Base-by-base conservation (phyloP, 768 basidiomycete genomes). In the Pleurotus platypus region DNA sequence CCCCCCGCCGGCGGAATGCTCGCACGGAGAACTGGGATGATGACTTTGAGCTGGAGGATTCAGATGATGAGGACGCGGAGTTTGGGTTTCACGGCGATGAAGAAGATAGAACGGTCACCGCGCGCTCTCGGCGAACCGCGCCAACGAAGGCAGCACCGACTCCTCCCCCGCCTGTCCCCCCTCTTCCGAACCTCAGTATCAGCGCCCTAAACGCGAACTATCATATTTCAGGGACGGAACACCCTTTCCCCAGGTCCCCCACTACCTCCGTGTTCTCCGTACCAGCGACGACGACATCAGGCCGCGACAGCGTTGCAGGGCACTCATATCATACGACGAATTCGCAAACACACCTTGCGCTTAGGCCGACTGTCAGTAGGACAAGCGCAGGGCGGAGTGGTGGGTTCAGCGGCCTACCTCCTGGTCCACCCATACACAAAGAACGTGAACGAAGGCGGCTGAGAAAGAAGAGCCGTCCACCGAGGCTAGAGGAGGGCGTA, bases 381-480 rank as follows among this genome's bases (percentile, higher is more conserved):
- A 56, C 60, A 12, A 66, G 69, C 16, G 67, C 69, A 11, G 65
- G 48, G 20, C 70, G 73, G 38, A 77, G 74, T 7, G 51, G 35
- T n/a, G 30, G 51, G 22, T 75, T 84, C 1, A 77, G 75, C 0
- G 73, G 76, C 43, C 71, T 84, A 2, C 85, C 88, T 12, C 81
- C 86, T 1, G 82, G 82, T 56, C 83, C 87, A 9, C 84, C 86
- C 2, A 75, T 82, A 2, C 85, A 87, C 40, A 76, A 78, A 58
- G 77, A 78, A 50, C 70, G 79, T 1, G 81, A 85, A 64, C 67
- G 89, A 30, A 70, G 89, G 15, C 73, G 90, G 39, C 69, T 91
- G 46, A 74, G 88, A 49, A 92, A 92, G 74, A 91, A 92, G 71
- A 88, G 86, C n/a, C 78, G 90, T 6, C 89, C 89, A 4, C 76